Evolutionary conservation across 2,329 filamentous ascomycete species (phyloP).

Genomic region (Penicillium sp.): DNA sequence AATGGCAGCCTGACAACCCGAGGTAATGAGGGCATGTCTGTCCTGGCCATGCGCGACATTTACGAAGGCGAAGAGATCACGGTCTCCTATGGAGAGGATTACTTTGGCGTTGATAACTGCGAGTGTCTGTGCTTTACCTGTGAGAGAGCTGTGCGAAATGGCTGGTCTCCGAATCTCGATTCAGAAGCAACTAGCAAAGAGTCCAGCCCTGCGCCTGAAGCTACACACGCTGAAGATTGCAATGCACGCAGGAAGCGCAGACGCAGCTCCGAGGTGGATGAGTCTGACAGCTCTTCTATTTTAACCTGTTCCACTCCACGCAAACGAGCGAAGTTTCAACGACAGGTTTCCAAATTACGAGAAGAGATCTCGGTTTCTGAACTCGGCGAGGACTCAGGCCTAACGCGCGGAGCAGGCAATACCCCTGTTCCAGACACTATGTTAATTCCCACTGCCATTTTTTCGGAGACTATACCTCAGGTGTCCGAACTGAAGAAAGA

Average conservation of each 20-base stretch:
- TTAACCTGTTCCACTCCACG: conserved; percentile 29
- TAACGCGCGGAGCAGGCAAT: conserved; percentile 11
- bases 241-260: conserved; percentile 32
- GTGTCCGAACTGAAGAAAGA: conserved; percentile 18
- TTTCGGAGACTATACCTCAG: conserved; percentile 4
- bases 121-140: conserved; percentile 91
- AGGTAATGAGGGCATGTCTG: conserved; percentile 83
- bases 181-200: conserved; percentile 36
- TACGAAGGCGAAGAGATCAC: conserved; percentile 90
- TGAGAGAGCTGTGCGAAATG: conserved; percentile 72
- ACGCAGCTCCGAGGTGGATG: conserved; percentile 29
- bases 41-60: conserved; percentile 80
- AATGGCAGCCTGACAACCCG: conserved; percentile 85
- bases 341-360: conserved; percentile 37
- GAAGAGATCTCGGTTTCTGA: conserved; percentile 39
- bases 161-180: conserved; percentile 64
- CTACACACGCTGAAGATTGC: conserved; percentile 14
- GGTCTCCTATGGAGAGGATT: conserved; percentile 91
- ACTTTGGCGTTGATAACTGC: conserved; percentile 92
- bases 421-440: conserved; percentile 11
- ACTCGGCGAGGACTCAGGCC: conserved; percentile 23
- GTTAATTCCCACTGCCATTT: conserved; percentile 1
- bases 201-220: conserved; percentile 35
- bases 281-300: conserved; percentile 26
- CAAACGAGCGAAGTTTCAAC: conserved; percentile 36